Base-by-base conservation (phyloP, 345 rosid genomes). In the Aquilaria yunnanensis region DNA sequence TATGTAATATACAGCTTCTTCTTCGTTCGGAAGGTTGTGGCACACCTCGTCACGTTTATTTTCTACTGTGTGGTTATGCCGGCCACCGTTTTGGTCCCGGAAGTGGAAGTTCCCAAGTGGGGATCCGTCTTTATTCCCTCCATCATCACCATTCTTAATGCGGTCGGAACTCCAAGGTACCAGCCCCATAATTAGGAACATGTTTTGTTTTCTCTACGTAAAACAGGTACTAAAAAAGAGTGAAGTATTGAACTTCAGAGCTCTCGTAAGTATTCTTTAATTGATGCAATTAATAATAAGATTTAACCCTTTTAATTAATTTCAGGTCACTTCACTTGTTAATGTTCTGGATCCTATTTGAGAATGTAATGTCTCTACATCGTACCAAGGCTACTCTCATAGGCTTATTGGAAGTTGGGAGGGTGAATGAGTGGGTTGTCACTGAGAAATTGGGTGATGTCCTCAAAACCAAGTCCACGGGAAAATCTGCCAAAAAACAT, bases 401-500 rank as follows among this genome's bases (percentile, higher is more conserved):
- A 30, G 98, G 98, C 23, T 72, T 93, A 75, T 60, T 93, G 11
- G 97, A 93, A 72, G 83, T 83, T 2, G 87, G 98, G 13, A 78
- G 94, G 73, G 96, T 80, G 11, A 90, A 93, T 34, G 98, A 93
- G 78, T 93, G 98, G 98, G 79, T 90, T 55, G 98, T 93, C 30
- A 93, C 98, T 1, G 90, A 90, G 75, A 93, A 93, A 45, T 62
- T 88, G 52, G 98, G 98, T 1, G 97, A 90, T 60, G 84, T 75
- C 34, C 72, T 85, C 61, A 86, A 82, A 72, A 62, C 73, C 13
- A 37, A 83, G 66, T 43, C 53, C 47, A 74, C 78, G 2, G 62
- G 61, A 58, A 80, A 81, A 77, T 67, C 70, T 5, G 75, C 71
- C 14, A 72, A 54, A 65, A 85, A 77, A 75, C 72, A 73, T 12